These are phyloP conservation scores for Torulaspora franciscae DNA, from an alignment of 805 yeast genomes.

Conservation along the genomic window DNA sequence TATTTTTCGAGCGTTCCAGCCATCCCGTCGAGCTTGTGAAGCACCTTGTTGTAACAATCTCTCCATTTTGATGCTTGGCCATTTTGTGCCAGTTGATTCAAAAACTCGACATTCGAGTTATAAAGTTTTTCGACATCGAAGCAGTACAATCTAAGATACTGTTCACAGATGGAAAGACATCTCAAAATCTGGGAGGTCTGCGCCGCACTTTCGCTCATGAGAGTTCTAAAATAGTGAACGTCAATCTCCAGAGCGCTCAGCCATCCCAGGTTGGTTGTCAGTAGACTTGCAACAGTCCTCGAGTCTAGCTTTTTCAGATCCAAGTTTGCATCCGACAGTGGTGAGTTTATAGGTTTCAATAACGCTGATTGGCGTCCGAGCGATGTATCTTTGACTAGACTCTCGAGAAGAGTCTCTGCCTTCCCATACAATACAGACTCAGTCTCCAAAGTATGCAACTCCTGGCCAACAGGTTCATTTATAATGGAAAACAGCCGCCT, in stretches of 20 bases:
- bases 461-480: conserved; percentile 16
- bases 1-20: conserved; percentile 19
- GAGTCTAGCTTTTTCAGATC: conserved; percentile 6
- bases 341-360: conserved; percentile 38
- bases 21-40: conserved; percentile 16
- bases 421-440: background rate
- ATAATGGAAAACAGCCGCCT: conserved; percentile 48
- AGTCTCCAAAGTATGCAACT: background rate
- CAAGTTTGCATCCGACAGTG: conserved; percentile 29
- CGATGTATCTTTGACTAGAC: conserved; percentile 3
- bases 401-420: conserved; percentile 1
- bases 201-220: conserved; percentile 26
- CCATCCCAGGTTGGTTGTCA: conserved; percentile 52
- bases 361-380: conserved; percentile 9
- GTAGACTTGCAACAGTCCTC: conserved; percentile 32
- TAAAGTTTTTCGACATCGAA: conserved; percentile 47
- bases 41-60: conserved; percentile 27
- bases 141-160: conserved; percentile 47
- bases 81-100: conserved; percentile 39
- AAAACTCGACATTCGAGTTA: conserved; percentile 37
- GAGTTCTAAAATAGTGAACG: conserved; percentile 34
- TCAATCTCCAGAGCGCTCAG: conserved; percentile 44
- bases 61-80: conserved; percentile 43
- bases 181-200: conserved; percentile 43
- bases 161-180: conserved; percentile 44